Conservation (phyloP, 2,329 filamentous ascomycete species). For the Trichoderma citrinoviride region DNA sequence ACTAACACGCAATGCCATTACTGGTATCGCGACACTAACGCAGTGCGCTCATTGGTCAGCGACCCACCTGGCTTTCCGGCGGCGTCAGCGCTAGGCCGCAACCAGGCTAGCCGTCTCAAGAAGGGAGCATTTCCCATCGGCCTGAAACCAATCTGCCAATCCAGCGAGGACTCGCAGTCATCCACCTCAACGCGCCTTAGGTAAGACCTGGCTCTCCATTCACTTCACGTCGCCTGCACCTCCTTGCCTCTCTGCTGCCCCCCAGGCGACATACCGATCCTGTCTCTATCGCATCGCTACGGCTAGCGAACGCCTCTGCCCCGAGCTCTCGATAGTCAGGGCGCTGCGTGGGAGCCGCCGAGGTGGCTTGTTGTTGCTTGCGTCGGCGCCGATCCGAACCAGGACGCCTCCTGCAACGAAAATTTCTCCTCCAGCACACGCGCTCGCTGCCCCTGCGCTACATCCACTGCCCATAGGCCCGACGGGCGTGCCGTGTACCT, state of each 20-base stretch:
- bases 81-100: constrained; percentile 29
- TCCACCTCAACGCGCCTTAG: constrained; percentile 33
- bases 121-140: constrained; percentile 30
- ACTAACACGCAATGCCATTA: neutral
- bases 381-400: constrained; percentile 20
- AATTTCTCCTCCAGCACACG: constrained; percentile 33
- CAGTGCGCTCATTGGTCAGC: constrained; percentile 28
- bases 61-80: constrained; percentile 25
- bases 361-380: constrained; percentile 19
- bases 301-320: constrained; percentile 20
- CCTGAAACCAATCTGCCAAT: constrained; percentile 35
- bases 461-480: constrained; percentile 9
- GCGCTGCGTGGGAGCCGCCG: constrained; percentile 18
- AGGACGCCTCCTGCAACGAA: constrained; percentile 29
- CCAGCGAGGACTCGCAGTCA: constrained; percentile 33
- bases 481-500: neutral
- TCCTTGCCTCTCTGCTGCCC: constrained; percentile 25
- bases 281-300: constrained; percentile 19
- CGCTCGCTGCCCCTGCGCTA: constrained; percentile 22
- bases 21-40: constrained; percentile 20
- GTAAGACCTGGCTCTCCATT: constrained; percentile 34
- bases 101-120: constrained; percentile 28
- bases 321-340: constrained; percentile 10
- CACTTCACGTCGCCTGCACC: constrained; percentile 26
- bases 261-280: constrained; percentile 20